phyloP scores from a whole-genome alignment of 2,329 filamentous ascomycete species.

The Neurospora crassa region DNA sequence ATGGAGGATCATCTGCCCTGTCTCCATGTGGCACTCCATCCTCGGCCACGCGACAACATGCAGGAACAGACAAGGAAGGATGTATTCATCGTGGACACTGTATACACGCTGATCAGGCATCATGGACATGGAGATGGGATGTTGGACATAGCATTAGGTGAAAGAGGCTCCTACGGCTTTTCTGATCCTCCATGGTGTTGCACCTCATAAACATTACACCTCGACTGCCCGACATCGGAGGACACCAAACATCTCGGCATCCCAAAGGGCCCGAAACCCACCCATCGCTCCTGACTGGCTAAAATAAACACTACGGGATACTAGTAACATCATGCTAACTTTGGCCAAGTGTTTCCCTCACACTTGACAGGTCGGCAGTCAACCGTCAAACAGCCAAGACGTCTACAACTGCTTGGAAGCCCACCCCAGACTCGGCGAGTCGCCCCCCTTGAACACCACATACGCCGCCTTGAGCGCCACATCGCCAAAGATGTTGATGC shows the following conservation, averaged over 20 bases:
- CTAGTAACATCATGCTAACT: neutral
- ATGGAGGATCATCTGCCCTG: neutral
- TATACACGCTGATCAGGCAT: neutral
- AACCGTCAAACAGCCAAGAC: neutral
- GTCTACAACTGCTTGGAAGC: conserved; percentile 11
- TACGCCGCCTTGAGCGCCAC: conserved; percentile 19
- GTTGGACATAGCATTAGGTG: neutral
- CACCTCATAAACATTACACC: neutral
- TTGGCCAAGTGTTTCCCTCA: neutral
- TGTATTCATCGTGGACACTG: neutral
- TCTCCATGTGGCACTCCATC: neutral
- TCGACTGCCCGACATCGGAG: neutral
- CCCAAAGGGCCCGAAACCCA: neutral
- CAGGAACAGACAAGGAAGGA: neutral
- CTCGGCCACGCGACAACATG: neutral
- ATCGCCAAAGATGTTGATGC: conserved; percentile 20
- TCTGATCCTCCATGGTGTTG: neutral
- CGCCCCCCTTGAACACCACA: conserved; percentile 17
- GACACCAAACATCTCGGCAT: neutral
- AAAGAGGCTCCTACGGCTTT: neutral
- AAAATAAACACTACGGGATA: neutral
- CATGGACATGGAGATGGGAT: neutral
- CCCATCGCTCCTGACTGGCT: neutral
- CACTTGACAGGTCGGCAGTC: neutral
- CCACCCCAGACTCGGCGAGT: conserved; percentile 16